A percentile compares a stretch with the other conserved stretches of the same genome.
phyloP scores from a whole-genome alignment of 352 stramenopile genomes.

The Thalassiosira gravida region DNA sequence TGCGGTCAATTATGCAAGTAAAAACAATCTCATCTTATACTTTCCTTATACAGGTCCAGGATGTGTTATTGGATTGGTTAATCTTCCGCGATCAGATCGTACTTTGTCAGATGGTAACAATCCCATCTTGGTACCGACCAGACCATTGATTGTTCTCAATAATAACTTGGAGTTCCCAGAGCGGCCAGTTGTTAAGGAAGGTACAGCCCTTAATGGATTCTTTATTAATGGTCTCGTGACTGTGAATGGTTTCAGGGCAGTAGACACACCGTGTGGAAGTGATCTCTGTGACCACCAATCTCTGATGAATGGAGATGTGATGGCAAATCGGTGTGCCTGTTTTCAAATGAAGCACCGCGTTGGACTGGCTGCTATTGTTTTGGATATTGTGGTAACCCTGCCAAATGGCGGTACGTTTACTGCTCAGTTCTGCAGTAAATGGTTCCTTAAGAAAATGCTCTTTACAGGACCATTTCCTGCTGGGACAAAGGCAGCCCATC shows the following conservation, averaged over 20 bases:
- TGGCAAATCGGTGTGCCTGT: slow-evolving; percentile 14
- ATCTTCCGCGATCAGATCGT: slow-evolving; percentile 3
- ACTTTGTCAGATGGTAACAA: slow-evolving; percentile 9
- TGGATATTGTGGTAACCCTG: slow-evolving; percentile 2
- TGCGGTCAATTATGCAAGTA: background rate
- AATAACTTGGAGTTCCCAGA: slow-evolving; percentile 15
- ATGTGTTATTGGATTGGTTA: slow-evolving; percentile 12
- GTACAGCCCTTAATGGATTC: slow-evolving; percentile 14
- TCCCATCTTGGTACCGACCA: slow-evolving; percentile 10
- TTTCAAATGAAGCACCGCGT: slow-evolving; percentile 20
- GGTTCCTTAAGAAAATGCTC: slow-evolving; percentile 2
- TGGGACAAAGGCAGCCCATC: slow-evolving; percentile 1
- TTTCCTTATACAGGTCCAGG: slow-evolving; percentile 13
- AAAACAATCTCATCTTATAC: background rate
- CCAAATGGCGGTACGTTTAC: background rate
- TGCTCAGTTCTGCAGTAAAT: slow-evolving; percentile 1
- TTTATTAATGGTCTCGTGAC: background rate
- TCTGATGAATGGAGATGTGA: slow-evolving; percentile 14
- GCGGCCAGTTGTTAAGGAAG: slow-evolving; percentile 1
- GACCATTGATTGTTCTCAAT: slow-evolving; percentile 11
- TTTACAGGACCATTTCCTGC: slow-evolving; percentile 14
- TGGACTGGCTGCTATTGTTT: slow-evolving; percentile 6
- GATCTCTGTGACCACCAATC: slow-evolving; percentile 18
- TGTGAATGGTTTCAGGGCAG: background rate
- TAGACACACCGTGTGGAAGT: slow-evolving; percentile 14